Conservation (phyloP, 768 basidiomycete genomes). For the Amanita exitialis region DNA sequence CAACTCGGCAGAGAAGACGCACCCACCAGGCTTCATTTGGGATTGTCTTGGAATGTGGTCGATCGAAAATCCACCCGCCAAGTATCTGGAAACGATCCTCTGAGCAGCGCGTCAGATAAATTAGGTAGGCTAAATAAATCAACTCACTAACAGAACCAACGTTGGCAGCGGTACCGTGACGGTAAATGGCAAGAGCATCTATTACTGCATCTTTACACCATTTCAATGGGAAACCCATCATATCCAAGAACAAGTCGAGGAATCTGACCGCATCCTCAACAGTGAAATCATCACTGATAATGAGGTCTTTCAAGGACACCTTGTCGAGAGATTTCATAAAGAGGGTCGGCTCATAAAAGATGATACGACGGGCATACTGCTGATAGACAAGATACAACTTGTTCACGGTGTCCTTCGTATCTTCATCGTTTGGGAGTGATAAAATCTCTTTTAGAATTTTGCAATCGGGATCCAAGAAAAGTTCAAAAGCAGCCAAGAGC, state of each 20-base stretch:
- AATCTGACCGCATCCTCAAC: slow-evolving; percentile 13
- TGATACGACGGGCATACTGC: slow-evolving; percentile 19
- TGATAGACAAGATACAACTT: not conserved
- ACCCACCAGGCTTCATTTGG: slow-evolving; percentile 23
- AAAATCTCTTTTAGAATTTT: not conserved
- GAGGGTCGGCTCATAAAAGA: slow-evolving; percentile 18
- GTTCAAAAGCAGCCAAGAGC: not conserved
- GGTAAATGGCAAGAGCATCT: not conserved
- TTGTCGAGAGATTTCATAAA: slow-evolving; percentile 18
- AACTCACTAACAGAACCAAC: not conserved
- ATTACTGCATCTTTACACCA: not conserved
- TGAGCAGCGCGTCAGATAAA: slow-evolving; percentile 1
- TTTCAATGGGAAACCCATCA: not conserved
- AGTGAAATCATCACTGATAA: slow-evolving; percentile 20
- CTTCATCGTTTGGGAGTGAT: not conserved
- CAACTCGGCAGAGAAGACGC: slow-evolving; percentile 10
- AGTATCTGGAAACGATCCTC: slow-evolving; percentile 15
- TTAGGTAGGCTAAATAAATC: not conserved
- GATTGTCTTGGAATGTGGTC: slow-evolving; percentile 11
- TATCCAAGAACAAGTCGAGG: not conserved
- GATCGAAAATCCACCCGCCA: slow-evolving; percentile 22
- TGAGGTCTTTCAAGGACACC: slow-evolving; percentile 22
- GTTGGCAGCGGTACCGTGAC: not conserved
- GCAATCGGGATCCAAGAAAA: not conserved
- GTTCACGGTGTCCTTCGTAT: not conserved